These are phyloP conservation scores for Pichia thaimueangensis DNA, from an alignment of 805 yeast genomes.

Conservation along the genomic window DNA sequence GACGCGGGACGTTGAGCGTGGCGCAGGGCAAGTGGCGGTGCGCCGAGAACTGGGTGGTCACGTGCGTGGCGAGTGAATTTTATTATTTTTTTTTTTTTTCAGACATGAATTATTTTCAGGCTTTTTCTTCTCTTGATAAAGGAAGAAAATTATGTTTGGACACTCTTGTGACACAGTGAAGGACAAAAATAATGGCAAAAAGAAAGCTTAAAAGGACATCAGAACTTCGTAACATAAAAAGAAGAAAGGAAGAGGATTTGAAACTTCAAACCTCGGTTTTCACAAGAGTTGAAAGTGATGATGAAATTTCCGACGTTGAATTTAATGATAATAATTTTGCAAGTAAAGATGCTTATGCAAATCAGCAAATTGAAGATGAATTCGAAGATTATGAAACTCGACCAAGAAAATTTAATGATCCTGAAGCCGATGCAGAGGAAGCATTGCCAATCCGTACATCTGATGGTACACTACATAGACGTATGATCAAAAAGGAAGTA, in stretches of 20 bases:
- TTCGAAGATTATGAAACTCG: conserved; percentile 73
- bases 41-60: too few species aligned
- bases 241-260: conserved; percentile 40
- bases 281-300: conserved; percentile 13
- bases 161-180: too few species aligned
- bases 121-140: too few species aligned
- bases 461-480: conserved; percentile 72
- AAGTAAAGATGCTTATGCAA: not conserved
- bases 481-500: conserved; percentile 30
- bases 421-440: conserved; percentile 45
- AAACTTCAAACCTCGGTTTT: conserved; percentile 17
- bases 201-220: conserved; percentile 32
- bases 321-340: conserved; percentile 17
- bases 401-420: conserved; percentile 52
- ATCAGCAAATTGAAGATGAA: conserved; percentile 35
- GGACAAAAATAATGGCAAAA: conserved; percentile 28
- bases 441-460: conserved; percentile 72
- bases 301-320: conserved; percentile 17
- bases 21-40: too few species aligned
- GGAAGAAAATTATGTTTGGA: too few species aligned
- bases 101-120: not conserved
- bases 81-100: conserved; percentile 1
- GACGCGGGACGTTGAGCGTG: too few species aligned
- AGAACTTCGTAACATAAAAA: conserved; percentile 29
- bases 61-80: too few species aligned